Percentiles rank a stretch among this genome's conserved stretches.
Conservation (phyloP, 2,329 filamentous ascomycete genomes). For the Cladorrhinum sp. region DNA sequence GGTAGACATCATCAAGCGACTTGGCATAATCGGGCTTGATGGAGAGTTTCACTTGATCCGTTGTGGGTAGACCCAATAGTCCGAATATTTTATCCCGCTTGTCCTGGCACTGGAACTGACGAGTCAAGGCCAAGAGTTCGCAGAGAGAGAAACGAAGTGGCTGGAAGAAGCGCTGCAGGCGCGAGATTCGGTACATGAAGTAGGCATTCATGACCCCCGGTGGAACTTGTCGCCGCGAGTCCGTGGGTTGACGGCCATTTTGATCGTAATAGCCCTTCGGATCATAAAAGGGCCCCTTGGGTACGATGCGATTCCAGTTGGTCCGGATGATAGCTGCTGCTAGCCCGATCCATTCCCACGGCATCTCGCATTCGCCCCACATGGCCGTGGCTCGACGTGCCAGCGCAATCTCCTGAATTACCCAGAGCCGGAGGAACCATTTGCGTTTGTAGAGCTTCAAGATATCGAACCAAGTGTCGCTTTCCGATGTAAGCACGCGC, state of each 20-base stretch:
- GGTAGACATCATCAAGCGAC: background rate
- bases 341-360: slow-evolving; percentile 10
- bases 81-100: slow-evolving; percentile 9
- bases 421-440: slow-evolving; percentile 12
- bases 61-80: slow-evolving; percentile 5
- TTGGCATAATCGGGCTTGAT: background rate
- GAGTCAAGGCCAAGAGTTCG: slow-evolving; percentile 5
- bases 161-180: background rate
- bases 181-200: slow-evolving; percentile 10
- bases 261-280: background rate
- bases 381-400: slow-evolving; percentile 4
- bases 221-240: background rate
- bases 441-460: background rate
- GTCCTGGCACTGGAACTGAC: slow-evolving; percentile 8
- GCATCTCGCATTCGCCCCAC: slow-evolving; percentile 2
- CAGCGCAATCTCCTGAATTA: slow-evolving; percentile 9
- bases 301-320: slow-evolving; percentile 5
- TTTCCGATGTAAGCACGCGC: background rate
- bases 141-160: slow-evolving; percentile 9
- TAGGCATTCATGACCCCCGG: slow-evolving; percentile 9
- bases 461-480: background rate
- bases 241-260: background rate
- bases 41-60: slow-evolving; percentile 3
- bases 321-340: slow-evolving; percentile 10
- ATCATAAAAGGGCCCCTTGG: background rate